A percentile compares a stretch with the other conserved stretches of the same genome.
phyloP scores from a whole-genome alignment of 2,329 filamentous ascomycete genomes.

The Boeremia exigua region DNA sequence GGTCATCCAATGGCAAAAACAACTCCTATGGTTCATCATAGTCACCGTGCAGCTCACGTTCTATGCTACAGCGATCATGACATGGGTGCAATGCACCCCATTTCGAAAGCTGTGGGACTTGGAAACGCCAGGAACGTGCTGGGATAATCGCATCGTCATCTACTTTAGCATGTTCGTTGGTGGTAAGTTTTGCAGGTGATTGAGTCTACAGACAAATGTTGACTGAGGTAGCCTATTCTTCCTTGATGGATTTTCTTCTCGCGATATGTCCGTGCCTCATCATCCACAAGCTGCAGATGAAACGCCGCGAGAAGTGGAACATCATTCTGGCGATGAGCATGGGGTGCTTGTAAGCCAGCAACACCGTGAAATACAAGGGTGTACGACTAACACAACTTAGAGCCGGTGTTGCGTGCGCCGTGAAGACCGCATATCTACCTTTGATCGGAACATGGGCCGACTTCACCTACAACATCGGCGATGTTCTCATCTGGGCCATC shows the following conservation, averaged over 20 bases:
- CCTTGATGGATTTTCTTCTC: slow-evolving; percentile 35
- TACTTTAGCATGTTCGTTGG: slow-evolving; percentile 19
- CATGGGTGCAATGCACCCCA: slow-evolving; percentile 17
- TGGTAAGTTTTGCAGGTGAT: background rate
- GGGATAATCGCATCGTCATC: slow-evolving; percentile 10
- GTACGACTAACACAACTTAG: background rate
- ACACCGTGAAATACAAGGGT: no score
- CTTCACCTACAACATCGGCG: slow-evolving; percentile 17
- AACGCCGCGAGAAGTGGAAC: slow-evolving; percentile 33
- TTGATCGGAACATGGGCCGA: slow-evolving; percentile 28
- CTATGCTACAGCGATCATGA: slow-evolving; percentile 10
- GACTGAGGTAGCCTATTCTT: slow-evolving; percentile 10
- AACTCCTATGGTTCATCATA: slow-evolving; percentile 24
- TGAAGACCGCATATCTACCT: slow-evolving; percentile 22
- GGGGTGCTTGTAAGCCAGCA: slow-evolving; percentile 29
- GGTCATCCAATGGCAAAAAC: slow-evolving; percentile 12
- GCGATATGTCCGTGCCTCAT: slow-evolving; percentile 35
- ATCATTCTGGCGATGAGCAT: slow-evolving; percentile 36
- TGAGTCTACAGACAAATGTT: background rate
- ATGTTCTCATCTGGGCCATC: slow-evolving; percentile 29
- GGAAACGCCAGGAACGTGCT: slow-evolving; percentile 15
- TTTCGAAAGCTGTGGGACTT: slow-evolving; percentile 20
- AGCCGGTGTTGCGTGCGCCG: background rate
- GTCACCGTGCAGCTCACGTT: slow-evolving; percentile 17
- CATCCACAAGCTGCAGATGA: slow-evolving; percentile 37